phyloP scores from a whole-genome alignment of 768 basidiomycete genomes.

The Kwoniella bestiolae region DNA sequence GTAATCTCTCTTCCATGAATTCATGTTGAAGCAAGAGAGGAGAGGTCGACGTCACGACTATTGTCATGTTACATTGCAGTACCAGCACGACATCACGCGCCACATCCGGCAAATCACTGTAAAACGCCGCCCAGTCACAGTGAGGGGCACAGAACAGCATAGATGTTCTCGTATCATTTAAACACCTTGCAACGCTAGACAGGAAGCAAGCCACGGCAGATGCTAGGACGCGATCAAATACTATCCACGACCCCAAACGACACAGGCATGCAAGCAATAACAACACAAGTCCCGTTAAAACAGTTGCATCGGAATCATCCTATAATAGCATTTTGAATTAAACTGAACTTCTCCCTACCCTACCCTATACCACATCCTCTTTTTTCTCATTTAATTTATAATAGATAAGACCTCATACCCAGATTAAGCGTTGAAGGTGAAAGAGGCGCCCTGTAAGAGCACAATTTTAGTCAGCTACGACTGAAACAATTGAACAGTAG shows the following conservation, averaged over 20 bases:
- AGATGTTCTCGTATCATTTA: too few species aligned
- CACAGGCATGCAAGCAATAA: neutral
- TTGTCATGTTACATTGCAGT: too few species aligned
- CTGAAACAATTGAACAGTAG: neutral
- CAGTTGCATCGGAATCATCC: slow-evolving; percentile 9
- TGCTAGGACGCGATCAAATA: too few species aligned
- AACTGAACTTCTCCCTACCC: slow-evolving; percentile 4
- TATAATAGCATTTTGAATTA: slow-evolving; percentile 5
- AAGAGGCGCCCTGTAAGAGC: slow-evolving; percentile 53
- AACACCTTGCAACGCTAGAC: too few species aligned
- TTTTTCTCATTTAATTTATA: neutral
- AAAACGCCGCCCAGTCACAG: neutral
- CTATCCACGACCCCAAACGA: neutral
- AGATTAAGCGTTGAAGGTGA: slow-evolving; percentile 59
- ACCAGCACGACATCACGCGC: neutral
- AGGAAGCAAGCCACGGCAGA: too few species aligned
- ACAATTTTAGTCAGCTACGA: neutral
- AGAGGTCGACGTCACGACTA: slow-evolving; percentile 3
- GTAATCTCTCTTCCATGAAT: neutral
- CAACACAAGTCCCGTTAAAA: neutral
- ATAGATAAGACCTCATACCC: neutral
- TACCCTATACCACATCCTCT: slow-evolving; percentile 4
- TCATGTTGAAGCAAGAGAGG: neutral
- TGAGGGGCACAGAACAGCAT: too few species aligned
- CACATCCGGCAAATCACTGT: neutral